Percentiles rank a stretch among this genome's conserved stretches.
phyloP scores from a whole-genome alignment of 192 early-diverging fungal genomes.

The Haplosporangium gracile region DNA sequence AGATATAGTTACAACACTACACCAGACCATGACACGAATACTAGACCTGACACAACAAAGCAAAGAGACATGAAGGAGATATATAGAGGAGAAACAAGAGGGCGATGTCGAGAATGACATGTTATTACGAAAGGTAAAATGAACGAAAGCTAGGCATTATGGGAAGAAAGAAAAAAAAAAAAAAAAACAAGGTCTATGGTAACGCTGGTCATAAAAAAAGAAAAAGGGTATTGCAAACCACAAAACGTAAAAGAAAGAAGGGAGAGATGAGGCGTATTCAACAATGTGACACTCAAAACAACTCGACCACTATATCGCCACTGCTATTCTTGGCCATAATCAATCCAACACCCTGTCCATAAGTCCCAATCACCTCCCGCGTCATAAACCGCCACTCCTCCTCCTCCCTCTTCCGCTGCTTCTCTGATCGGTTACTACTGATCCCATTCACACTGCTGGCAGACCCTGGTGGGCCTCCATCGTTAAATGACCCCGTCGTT shows the following conservation, averaged over 20 bases:
- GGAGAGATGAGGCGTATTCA: not conserved
- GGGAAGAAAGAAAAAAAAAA: not conserved
- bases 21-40: no score
- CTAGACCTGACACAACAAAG: no score
- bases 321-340: conserved; percentile 54
- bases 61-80: no score
- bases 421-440: conserved; percentile 13
- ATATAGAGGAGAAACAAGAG: no score
- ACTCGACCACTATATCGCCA: conserved; percentile 37
- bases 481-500: conserved; percentile 12
- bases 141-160: no score
- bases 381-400: conserved; percentile 37
- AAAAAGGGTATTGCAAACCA: not conserved
- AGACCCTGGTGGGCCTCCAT: not conserved
- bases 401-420: conserved; percentile 32
- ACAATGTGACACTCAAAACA: conserved; percentile 7
- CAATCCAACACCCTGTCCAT: conserved; percentile 39
- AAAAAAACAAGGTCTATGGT: not conserved
- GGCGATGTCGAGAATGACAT: no score
- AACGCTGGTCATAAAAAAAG: not conserved
- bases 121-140: not conserved
- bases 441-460: not conserved
- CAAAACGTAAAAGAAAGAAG: not conserved
- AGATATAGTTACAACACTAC: no score
- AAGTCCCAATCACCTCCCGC: conserved; percentile 38